Percentiles rank a stretch among this genome's conserved stretches.
These are phyloP conservation scores for Batkoa obscura DNA, from an alignment of 371 early-diverging fungal species.

Conservation along the genomic window DNA sequence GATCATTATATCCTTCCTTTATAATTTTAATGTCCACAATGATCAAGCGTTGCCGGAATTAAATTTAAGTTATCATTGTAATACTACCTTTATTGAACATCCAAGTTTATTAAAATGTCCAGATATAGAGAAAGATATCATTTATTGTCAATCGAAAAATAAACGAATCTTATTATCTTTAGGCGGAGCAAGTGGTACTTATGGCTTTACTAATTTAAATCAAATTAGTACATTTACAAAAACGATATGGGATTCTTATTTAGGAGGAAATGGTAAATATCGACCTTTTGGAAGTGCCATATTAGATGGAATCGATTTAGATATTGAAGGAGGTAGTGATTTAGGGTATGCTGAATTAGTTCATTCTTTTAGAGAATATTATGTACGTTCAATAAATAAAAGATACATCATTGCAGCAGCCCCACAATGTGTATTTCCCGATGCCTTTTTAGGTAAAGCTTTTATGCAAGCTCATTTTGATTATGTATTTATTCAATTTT, in stretches of 20 bases:
- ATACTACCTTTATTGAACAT: conserved; percentile 12
- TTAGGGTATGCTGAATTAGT: conserved; percentile 29
- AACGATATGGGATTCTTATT: conserved; percentile 37
- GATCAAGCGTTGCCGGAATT: conserved; percentile 17
- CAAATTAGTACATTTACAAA: conserved; percentile 31
- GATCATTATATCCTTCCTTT: conserved; percentile 35
- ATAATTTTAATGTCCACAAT: conserved; percentile 28
- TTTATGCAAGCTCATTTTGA: conserved; percentile 36
- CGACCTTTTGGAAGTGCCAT: conserved; percentile 38
- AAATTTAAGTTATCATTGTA: conserved; percentile 41
- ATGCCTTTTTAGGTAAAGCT: conserved; percentile 26
- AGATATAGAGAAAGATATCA: conserved; percentile 32
- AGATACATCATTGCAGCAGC: conserved; percentile 18
- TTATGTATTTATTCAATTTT: conserved; percentile 49
- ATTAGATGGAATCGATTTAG: conserved; percentile 49
- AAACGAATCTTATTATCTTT: conserved; percentile 38
- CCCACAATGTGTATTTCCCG: conserved; percentile 29
- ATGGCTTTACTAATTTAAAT: conserved; percentile 26
- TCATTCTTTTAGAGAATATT: conserved; percentile 18
- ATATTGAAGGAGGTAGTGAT: conserved; percentile 36
- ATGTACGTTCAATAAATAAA: neutral
- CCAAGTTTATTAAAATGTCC: conserved; percentile 31
- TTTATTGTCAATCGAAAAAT: conserved; percentile 35
- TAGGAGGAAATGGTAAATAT: conserved; percentile 19
- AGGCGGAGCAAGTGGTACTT: conserved; percentile 44